These are phyloP conservation scores for Talaromyces sp. DNA, from an alignment of 2,329 filamentous ascomycete species.

Conservation along the genomic window DNA sequence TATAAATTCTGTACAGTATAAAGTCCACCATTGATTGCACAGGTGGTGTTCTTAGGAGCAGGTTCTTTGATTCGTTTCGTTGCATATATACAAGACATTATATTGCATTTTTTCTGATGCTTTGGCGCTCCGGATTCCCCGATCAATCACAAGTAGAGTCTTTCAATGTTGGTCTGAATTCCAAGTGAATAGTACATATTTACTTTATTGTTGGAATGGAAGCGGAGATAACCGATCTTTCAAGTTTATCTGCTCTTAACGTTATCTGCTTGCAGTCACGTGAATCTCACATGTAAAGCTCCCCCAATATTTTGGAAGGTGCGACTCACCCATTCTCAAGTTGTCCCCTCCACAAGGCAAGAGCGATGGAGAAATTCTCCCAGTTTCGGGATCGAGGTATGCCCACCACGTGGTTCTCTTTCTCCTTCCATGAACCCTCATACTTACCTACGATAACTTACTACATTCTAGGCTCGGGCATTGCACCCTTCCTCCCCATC, in stretches of 20 bases:
- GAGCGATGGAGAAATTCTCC: slow-evolving; percentile 88
- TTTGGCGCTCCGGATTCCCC: too few relatives aligned
- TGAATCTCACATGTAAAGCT: slow-evolving; percentile 22
- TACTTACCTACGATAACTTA: not conserved
- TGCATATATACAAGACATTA: not conserved
- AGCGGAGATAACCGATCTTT: too few relatives aligned
- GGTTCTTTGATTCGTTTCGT: not conserved
- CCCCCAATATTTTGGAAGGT: slow-evolving; percentile 2
- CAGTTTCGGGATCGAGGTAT: slow-evolving; percentile 88
- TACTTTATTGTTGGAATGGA: not conserved
- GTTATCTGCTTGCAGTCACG: slow-evolving; percentile 4
- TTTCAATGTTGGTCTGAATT: not conserved
- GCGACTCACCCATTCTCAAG: not conserved
- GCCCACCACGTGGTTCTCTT: not conserved
- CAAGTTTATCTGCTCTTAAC: too few relatives aligned
- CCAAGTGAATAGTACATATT: not conserved
- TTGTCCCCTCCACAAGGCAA: not conserved
- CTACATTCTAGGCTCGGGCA: slow-evolving; percentile 74
- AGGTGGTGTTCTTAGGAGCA: slow-evolving; percentile 1
- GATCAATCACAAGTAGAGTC: too few relatives aligned
- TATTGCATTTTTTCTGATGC: not conserved
- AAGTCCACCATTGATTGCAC: not conserved
- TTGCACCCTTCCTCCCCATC: slow-evolving; percentile 91
- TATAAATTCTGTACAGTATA: slow-evolving; percentile 13
- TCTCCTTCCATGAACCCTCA: not conserved